These are phyloP conservation scores for Rhodofomes roseus DNA, from an alignment of 1,284 basidiomycete genomes.

Conservation along the genomic window DNA sequence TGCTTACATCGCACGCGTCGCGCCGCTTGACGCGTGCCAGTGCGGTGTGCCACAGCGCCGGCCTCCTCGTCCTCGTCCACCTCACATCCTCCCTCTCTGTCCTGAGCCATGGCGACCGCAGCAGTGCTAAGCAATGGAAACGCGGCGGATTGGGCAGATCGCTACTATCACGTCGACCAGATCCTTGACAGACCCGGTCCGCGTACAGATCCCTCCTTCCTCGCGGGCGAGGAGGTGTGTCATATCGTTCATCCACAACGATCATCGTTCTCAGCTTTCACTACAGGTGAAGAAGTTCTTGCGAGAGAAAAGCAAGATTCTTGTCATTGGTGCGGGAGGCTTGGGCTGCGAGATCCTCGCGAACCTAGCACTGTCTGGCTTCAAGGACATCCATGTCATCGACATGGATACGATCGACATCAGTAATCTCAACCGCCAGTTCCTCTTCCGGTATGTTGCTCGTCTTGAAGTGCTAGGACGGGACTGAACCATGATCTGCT, in stretches of 20 bases:
- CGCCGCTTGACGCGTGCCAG: neutral
- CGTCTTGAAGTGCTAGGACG: neutral
- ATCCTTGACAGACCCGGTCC: constrained; percentile 79
- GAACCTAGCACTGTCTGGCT: constrained; percentile 91
- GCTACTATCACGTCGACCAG: constrained; percentile 79
- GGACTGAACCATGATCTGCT: neutral
- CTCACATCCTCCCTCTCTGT: neutral
- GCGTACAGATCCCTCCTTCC: constrained; percentile 72
- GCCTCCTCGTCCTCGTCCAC: neutral
- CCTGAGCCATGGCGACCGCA: constrained; percentile 27
- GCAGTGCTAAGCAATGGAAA: constrained; percentile 22
- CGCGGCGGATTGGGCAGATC: constrained; percentile 61
- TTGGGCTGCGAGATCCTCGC: constrained; percentile 94
- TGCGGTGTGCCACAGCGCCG: neutral
- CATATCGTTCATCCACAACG: neutral
- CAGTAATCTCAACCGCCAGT: constrained; percentile 97
- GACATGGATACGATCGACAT: constrained; percentile 99
- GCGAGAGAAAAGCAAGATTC: constrained; percentile 81
- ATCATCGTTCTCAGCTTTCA: neutral
- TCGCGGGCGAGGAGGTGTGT: constrained; percentile 68
- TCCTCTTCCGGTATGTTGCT: constrained; percentile 81
- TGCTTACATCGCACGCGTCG: neutral
- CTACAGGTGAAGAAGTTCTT: constrained; percentile 85
- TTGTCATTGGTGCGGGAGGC: constrained; percentile 96
- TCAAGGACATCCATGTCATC: constrained; percentile 98